These are phyloP conservation scores for Collybiopsis confluens DNA, from an alignment of 768 basidiomycete genomes.

Conservation along the genomic window DNA sequence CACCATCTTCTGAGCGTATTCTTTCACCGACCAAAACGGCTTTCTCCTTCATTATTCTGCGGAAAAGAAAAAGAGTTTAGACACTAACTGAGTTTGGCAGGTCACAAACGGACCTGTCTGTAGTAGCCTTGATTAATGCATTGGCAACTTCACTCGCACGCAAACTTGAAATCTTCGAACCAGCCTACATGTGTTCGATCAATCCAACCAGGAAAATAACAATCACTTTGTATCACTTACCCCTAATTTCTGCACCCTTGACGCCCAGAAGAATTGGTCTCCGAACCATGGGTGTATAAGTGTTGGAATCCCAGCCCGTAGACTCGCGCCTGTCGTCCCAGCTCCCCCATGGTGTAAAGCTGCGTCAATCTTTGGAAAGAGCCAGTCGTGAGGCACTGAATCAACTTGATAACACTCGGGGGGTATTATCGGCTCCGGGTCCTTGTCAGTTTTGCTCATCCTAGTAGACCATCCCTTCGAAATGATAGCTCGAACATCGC, in stretches of 20 bases:
- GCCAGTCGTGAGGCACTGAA: constrained; percentile 66
- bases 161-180: constrained; percentile 45
- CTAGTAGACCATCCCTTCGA: constrained; percentile 66
- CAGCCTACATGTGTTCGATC: constrained; percentile 30
- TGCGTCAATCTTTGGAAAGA: constrained; percentile 58
- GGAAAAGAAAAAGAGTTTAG: background rate
- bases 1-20: constrained; percentile 50
- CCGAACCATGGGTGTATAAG: constrained; percentile 72
- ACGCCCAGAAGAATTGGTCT: constrained; percentile 64
- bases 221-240: constrained; percentile 26
- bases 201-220: background rate
- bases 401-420: constrained; percentile 53
- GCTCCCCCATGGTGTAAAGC: constrained; percentile 68
- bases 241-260: constrained; percentile 44
- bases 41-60: constrained; percentile 57
- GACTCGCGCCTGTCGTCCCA: constrained; percentile 65
- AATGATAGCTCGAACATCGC: constrained; percentile 62
- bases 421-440: constrained; percentile 42
- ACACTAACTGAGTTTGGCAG: background rate
- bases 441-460: constrained; percentile 38
- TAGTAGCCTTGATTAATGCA: constrained; percentile 55
- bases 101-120: constrained; percentile 35
- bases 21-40: constrained; percentile 38
- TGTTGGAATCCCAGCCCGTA: constrained; percentile 62
- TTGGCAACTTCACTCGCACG: constrained; percentile 43